phyloP scores from a whole-genome alignment of 345 rosid genomes.

The Eucalyptus cladocalyx region DNA sequence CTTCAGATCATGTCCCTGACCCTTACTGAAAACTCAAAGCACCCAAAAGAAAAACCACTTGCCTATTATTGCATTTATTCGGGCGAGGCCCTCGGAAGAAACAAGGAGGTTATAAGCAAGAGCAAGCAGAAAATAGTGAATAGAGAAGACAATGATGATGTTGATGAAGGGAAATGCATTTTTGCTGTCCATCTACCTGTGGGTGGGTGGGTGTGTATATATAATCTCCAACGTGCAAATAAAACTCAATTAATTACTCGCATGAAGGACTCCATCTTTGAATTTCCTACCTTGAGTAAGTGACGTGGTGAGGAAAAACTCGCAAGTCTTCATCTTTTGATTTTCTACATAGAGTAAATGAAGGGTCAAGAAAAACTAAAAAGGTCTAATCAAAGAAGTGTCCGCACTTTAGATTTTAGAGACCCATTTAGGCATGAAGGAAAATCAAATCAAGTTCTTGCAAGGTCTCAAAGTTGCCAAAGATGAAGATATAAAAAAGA shows the following conservation, averaged over 20 bases:
- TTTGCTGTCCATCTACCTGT: not conserved
- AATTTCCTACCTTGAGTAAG: not conserved
- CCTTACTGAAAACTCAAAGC: not conserved
- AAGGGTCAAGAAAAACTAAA: not conserved
- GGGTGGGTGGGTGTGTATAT: not conserved
- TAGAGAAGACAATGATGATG: not conserved
- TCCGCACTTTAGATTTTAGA: not conserved
- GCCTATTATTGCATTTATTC: not conserved
- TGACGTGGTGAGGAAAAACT: rapidly evolving
- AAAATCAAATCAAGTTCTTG: too few relatives aligned
- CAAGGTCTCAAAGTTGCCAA: too few relatives aligned
- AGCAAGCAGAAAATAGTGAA: not conserved
- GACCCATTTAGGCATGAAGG: not conserved
- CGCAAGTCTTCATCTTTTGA: not conserved
- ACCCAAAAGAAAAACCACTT: not conserved
- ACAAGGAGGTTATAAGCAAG: not conserved
- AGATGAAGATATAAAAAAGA: too few relatives aligned
- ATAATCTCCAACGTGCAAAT: not conserved
- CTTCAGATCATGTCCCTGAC: not conserved
- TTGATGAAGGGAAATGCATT: not conserved
- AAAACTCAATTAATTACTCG: not conserved
- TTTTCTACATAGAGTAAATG: not conserved
- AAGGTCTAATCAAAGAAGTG: not conserved
- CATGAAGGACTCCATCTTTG: not conserved
- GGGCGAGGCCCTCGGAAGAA: not conserved